These are phyloP conservation scores for Niveomyces coronatus DNA, from an alignment of 2,329 filamentous ascomycete species.

Conservation along the genomic window DNA sequence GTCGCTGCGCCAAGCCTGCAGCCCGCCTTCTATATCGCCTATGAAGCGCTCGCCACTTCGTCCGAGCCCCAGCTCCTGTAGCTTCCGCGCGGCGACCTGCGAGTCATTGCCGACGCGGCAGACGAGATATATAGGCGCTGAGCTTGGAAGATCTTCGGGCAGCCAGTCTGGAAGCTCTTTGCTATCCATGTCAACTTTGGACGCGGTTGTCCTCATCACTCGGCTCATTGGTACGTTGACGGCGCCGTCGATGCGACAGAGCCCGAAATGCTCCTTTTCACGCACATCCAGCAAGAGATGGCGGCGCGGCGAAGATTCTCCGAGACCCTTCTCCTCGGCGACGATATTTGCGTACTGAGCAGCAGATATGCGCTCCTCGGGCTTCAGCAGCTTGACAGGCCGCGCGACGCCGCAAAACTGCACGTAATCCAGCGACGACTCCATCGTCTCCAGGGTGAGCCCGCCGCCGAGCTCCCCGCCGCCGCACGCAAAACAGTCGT, in stretches of 20 bases:
- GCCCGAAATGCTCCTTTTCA: constrained; percentile 73
- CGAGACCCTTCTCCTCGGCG: constrained; percentile 5
- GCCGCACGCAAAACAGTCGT: constrained; percentile 70
- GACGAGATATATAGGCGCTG: constrained; percentile 56
- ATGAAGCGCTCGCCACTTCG: constrained; percentile 44
- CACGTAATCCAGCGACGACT: constrained; percentile 64
- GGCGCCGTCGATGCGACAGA: constrained; percentile 66
- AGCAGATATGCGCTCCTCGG: constrained; percentile 59
- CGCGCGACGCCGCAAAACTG: constrained; percentile 65
- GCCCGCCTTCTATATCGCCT: constrained; percentile 61
- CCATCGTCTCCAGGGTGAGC: constrained; percentile 53
- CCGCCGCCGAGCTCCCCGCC: constrained; percentile 38
- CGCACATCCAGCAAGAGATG: constrained; percentile 72
- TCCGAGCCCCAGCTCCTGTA: constrained; percentile 51
- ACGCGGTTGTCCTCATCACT: constrained; percentile 38
- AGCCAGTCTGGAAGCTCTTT: constrained; percentile 26
- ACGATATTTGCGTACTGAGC: constrained; percentile 40
- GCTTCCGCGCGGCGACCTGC: constrained; percentile 54
- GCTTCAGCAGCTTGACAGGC: constrained; percentile 45
- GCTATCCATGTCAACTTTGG: constrained; percentile 14
- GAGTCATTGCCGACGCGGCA: constrained; percentile 73
- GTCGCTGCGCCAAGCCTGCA: constrained; percentile 60
- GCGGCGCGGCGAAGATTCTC: constrained; percentile 3
- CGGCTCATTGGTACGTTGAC: constrained; percentile 54
- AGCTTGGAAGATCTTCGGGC: constrained; percentile 24